Percentiles rank a stretch among this genome's conserved stretches.
Conservation (phyloP, 2,329 filamentous ascomycete species). For the Exutisphaerella laricina region DNA sequence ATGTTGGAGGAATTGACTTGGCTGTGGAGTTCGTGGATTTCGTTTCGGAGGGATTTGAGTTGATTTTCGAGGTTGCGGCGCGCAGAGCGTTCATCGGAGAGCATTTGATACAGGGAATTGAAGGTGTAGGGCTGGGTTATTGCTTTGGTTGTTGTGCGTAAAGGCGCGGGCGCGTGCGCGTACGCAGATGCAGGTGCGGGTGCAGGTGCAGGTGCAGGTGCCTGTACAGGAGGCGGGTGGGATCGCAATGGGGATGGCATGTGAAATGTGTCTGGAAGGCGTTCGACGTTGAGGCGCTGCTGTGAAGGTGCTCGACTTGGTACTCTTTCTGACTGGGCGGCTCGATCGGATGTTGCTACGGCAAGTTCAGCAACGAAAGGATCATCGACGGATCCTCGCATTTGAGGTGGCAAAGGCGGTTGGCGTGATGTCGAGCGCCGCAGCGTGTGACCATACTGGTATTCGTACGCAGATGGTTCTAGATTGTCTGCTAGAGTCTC, state of each 20-base stretch:
- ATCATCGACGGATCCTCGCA: constrained; percentile 11
- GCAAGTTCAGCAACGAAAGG: constrained; percentile 12
- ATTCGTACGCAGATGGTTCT: constrained; percentile 18
- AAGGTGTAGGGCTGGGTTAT: constrained; percentile 25
- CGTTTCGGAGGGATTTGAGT: constrained; percentile 25
- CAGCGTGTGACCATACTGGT: constrained; percentile 19
- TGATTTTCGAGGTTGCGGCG: constrained; percentile 33
- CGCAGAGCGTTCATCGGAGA: constrained; percentile 35
- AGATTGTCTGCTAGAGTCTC: constrained; percentile 26
- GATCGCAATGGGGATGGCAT: constrained; percentile 8
- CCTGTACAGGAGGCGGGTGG: constrained; percentile 7
- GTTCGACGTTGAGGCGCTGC: constrained; percentile 7
- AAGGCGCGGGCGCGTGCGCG: background rate
- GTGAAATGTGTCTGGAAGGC: constrained; percentile 3
- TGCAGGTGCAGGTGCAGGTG: constrained; percentile 9
- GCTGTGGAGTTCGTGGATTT: constrained; percentile 30
- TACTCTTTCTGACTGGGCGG: no score
- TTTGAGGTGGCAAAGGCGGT: constrained; percentile 17
- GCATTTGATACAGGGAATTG: constrained; percentile 35
- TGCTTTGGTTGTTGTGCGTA: constrained; percentile 1
- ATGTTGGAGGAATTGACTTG: constrained; percentile 25
- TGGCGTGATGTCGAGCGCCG: constrained; percentile 24
- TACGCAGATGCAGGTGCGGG: constrained; percentile 13
- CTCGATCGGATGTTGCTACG: background rate
- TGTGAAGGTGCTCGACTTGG: background rate